Evolutionary conservation across 2,329 filamentous ascomycete species (phyloP).

Genomic region (Orbilia brochopaga): DNA sequence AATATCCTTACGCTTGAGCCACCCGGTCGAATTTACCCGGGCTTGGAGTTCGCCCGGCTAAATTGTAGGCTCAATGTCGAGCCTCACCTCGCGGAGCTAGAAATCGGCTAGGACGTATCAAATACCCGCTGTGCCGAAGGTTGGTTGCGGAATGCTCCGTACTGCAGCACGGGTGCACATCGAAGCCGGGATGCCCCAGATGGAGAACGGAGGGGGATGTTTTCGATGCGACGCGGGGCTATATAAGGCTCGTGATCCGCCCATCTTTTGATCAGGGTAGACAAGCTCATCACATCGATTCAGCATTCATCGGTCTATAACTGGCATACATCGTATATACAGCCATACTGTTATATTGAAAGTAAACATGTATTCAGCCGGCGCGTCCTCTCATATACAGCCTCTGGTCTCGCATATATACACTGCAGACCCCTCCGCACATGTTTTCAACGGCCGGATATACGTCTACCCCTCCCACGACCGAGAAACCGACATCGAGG

Average conservation of each 20-base stretch:
- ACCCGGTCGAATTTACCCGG: neutral
- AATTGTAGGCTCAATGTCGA: neutral
- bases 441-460: slow-evolving; percentile 75
- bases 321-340: neutral
- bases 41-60: neutral
- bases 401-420: slow-evolving; percentile 77
- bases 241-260: slow-evolving; percentile 1
- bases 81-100: neutral
- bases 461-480: slow-evolving; percentile 85
- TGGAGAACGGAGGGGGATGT: neutral
- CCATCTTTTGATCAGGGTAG: neutral
- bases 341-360: no score
- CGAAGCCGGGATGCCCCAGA: neutral
- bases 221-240: neutral
- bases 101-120: neutral
- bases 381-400: slow-evolving; percentile 52
- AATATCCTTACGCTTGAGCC: neutral
- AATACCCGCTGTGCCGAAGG: slow-evolving; percentile 5
- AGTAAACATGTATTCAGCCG: slow-evolving; percentile 16
- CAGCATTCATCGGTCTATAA: neutral
- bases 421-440: slow-evolving; percentile 80
- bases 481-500: slow-evolving; percentile 71
- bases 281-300: no score
- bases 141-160: neutral
- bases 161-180: neutral